Conservation (phyloP, 1,139 yeast genomes). For the Geotrichum histeridarum region DNA sequence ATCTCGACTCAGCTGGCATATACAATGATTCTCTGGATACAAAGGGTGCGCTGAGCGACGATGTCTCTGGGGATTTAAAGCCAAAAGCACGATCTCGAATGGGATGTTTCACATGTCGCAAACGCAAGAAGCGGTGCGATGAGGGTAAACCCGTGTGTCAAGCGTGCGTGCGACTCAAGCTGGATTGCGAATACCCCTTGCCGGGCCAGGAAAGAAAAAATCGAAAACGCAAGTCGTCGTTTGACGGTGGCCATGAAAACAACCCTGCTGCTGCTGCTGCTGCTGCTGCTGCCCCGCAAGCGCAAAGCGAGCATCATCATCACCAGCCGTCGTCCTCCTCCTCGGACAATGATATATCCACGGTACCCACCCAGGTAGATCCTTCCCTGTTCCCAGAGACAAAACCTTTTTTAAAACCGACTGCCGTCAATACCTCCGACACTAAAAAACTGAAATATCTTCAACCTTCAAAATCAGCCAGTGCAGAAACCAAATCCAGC, state of each 20-base stretch:
- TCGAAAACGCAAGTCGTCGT: constrained; percentile 26
- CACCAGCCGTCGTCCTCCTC: not conserved
- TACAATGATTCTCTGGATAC: not conserved
- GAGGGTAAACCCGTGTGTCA: constrained; percentile 57
- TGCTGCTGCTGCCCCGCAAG: not conserved
- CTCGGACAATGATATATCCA: too few species aligned
- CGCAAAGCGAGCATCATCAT: not conserved
- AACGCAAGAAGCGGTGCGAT: constrained; percentile 67
- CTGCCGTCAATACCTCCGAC: too few species aligned
- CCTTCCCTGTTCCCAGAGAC: too few species aligned
- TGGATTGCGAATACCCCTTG: constrained; percentile 51
- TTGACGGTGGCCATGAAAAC: not conserved
- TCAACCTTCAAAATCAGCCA: too few species aligned
- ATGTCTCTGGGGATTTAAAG: not conserved
- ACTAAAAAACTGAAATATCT: too few species aligned
- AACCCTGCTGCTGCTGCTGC: too few species aligned
- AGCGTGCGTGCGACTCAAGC: constrained; percentile 52
- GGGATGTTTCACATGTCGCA: constrained; percentile 70
- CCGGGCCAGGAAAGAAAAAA: constrained; percentile 49
- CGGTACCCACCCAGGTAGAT: too few species aligned
- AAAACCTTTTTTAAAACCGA: too few species aligned
- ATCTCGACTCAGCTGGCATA: not conserved
- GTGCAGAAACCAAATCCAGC: too few species aligned
- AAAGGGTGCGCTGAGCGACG: not conserved
- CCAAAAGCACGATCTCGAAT: constrained; percentile 35